Base-by-base conservation (phyloP, 2,329 filamentous ascomycete genomes). In the Cladosporium sp. region DNA sequence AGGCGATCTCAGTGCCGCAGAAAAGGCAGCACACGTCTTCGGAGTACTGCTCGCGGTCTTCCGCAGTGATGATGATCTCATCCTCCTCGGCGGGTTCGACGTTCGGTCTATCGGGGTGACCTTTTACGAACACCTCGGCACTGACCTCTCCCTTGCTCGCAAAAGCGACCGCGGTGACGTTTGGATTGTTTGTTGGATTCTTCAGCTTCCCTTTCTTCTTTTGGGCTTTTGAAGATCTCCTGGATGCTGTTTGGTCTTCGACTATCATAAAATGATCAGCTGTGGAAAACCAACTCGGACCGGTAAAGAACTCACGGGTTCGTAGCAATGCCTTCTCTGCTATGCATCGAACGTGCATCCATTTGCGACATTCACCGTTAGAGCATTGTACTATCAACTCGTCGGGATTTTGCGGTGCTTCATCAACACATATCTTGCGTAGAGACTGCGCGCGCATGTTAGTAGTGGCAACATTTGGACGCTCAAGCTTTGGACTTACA, bases 301-400 rank as follows among this genome's bases (percentile, higher is more conserved):
- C n/a, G 7, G 0, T 51, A 3, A 2, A 3, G 4, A 9, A 50
- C 55, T 42, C 13, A 51, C 55, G 40, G n/a, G 55, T 36, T 34
- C 47, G 36, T 37, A 51, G 37, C 35, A 50, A 4, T 44, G 55
- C 55, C 20, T 25, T 22, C 20, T 68, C 61, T 13, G 66, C 69
- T 4, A 74, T 65, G 59, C 76, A 78, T 36, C 66, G 66, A 20
- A 68, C 70, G 58, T 78, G 76, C 24, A 77, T 68, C 76, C 76
- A 78, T n/a, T 66, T 66, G 7, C 69, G 63, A 61, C 76, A 78
- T 7, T 60, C 59, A 32, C 54, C 49, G 34, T 67, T 66, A 2
- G 64, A 66, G 64, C 76, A 78, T 59, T 75, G 70, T 5, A 79
- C 59, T 17, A 78, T 72, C 36, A 72, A 59, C 24, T 74, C 62